A percentile compares a stretch with the other conserved stretches of the same genome.
Evolutionary conservation across 345 rosid species (phyloP).

Genomic region (Clausena lansium): DNA sequence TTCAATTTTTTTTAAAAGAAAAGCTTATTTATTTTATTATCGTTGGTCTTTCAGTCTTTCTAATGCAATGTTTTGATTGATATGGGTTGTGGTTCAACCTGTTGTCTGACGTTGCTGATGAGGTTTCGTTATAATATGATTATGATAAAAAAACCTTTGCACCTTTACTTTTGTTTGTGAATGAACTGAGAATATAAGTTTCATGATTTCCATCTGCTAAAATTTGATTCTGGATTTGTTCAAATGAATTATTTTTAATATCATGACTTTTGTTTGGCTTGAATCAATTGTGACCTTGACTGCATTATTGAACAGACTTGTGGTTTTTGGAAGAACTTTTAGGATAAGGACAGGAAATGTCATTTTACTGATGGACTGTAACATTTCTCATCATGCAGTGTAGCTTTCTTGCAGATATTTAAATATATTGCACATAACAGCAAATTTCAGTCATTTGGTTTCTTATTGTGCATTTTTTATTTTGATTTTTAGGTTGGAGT

Average conservation of each 20-base stretch:
- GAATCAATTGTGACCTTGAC: background rate
- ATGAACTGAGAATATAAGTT: background rate
- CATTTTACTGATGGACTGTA: background rate
- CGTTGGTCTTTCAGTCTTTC: too few species aligned
- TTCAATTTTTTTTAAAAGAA: background rate
- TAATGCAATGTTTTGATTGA: too few species aligned
- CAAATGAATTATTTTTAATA: background rate
- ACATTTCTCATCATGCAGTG: background rate
- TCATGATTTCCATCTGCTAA: background rate
- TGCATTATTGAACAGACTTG: too few species aligned
- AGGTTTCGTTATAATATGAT: background rate
- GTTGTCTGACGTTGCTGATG: background rate
- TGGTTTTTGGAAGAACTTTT: background rate
- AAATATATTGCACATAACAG: background rate
- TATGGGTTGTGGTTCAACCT: background rate
- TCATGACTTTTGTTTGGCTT: too few species aligned
- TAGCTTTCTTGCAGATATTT: background rate
- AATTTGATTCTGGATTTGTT: background rate
- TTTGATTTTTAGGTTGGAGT: slow-evolving; percentile 50
- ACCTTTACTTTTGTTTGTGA: background rate
- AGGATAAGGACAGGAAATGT: background rate
- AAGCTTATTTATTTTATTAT: too few species aligned
- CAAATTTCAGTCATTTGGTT: background rate
- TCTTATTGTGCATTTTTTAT: background rate
- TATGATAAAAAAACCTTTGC: background rate